Evolutionary conservation across 2,329 filamentous ascomycete species (phyloP), one percentile per base, ranked within the genome.

Genomic region (Beauveria medogensis): DNA sequence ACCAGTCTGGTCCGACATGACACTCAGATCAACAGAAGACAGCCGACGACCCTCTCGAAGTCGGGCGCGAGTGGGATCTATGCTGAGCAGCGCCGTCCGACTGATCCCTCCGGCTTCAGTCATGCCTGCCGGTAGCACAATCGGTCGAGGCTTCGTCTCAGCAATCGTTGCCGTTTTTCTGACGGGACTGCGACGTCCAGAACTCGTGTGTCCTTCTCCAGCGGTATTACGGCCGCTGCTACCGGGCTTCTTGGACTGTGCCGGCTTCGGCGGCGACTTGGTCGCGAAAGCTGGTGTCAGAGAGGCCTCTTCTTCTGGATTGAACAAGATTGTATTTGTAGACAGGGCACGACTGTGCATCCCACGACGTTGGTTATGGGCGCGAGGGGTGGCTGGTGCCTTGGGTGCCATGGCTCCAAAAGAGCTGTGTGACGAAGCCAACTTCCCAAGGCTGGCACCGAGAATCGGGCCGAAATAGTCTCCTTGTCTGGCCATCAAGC

Each of bases 291-390:
- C 77, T 12, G 71, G 68, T 1, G 69, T 24, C 30, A 52, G 37
- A 10, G 50, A 24, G 6, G 52, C 28, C 52, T 59, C 61, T 34
- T 80, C 76, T 37, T 85, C 77, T 0, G 92, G 92, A 40, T 90
- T 92, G 74, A 89, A 96, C 1, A 96, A 78, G 59, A 95, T 92
- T 0, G 92, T 96, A 66, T 87, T 91, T 22, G 86, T 89, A 0
- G 92, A 96, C 4, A 88, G 72, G 14, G 91, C 92, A 43, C 92
- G 87, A 60, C 76, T 82, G 68, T 96, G 92, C 5, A 78, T 68
- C 1, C 73, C 75, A 50, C 76, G 72, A 56, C 75, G 73, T 46
- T 71, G 64, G 69, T 69, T 67, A 69, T 55, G 57, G 26, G 70
- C 63, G 44, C 71, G 73, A 18, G 74, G 65, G 60, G 74, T 72